phyloP scores from a whole-genome alignment of 73 alveolate genomes.

The Paramecium biaurelia region DNA sequence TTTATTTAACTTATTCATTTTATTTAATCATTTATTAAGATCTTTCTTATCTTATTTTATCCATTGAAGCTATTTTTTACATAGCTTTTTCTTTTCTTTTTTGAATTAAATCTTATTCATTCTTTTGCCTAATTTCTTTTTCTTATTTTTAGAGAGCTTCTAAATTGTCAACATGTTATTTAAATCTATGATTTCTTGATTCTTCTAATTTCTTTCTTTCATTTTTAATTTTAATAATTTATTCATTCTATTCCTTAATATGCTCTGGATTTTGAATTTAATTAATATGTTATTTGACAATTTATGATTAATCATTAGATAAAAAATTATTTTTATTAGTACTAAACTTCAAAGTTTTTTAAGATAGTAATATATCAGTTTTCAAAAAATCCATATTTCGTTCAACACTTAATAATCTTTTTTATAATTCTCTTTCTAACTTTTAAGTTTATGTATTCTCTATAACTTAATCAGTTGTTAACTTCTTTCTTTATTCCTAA shows the following conservation, averaged over 20 bases:
- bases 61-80: constrained; percentile 14
- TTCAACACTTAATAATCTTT: constrained; percentile 26
- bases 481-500: not conserved
- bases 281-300: not conserved
- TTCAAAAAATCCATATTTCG: not conserved
- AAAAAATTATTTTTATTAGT: not conserved
- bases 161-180: not conserved
- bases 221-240: not conserved
- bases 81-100: not conserved
- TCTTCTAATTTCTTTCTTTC: constrained; percentile 30
- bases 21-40: not conserved
- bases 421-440: not conserved
- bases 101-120: not conserved
- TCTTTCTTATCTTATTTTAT: not conserved
- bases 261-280: not conserved
- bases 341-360: not conserved
- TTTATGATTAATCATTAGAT: not conserved
- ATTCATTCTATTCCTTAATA: constrained; percentile 22
- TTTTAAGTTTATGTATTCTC: not conserved
- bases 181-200: not conserved
- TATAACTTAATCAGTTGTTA: not conserved
- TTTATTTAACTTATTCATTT: constrained; percentile 16
- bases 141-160: not conserved
- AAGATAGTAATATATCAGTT: not conserved
- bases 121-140: not conserved